Conservation (phyloP, 2,329 filamentous ascomycete genomes). For the Monilinia fructigena region DNA sequence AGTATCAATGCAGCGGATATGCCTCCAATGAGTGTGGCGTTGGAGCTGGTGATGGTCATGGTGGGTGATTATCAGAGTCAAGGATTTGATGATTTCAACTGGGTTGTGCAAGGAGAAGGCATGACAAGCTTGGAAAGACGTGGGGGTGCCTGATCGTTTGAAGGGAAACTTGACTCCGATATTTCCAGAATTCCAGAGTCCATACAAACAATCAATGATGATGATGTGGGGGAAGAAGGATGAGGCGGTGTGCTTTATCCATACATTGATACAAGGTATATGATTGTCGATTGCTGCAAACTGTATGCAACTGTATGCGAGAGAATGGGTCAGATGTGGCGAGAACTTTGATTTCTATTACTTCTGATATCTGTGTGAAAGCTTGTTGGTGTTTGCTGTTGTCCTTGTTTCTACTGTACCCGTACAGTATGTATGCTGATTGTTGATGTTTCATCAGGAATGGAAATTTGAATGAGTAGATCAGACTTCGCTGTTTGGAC, state of each 20-base stretch:
- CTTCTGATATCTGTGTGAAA: too few relatives aligned
- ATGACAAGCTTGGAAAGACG: constrained; percentile 2
- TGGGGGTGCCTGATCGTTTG: constrained; percentile 11
- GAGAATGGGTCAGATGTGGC: background rate
- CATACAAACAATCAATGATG: background rate
- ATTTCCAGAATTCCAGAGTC: background rate
- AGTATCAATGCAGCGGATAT: constrained; percentile 11
- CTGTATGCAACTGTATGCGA: background rate
- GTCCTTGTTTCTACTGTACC: too few relatives aligned
- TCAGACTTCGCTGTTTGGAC: constrained; percentile 11
- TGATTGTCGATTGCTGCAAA: constrained; percentile 11
- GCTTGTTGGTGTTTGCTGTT: too few relatives aligned
- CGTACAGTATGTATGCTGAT: too few relatives aligned
- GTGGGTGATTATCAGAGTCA: background rate
- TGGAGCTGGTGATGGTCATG: background rate
- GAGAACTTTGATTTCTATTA: background rate
- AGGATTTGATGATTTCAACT: background rate
- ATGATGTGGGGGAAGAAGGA: background rate
- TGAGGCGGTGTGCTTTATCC: constrained; percentile 7
- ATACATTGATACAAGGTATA: background rate
- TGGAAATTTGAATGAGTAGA: background rate
- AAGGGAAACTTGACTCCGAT: constrained; percentile 5
- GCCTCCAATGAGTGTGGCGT: background rate
- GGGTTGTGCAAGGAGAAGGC: constrained; percentile 10
- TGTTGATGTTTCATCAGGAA: background rate